These are phyloP conservation scores for Backusella mclennaniae DNA, from an alignment of 192 early-diverging fungal species.

Conservation along the genomic window DNA sequence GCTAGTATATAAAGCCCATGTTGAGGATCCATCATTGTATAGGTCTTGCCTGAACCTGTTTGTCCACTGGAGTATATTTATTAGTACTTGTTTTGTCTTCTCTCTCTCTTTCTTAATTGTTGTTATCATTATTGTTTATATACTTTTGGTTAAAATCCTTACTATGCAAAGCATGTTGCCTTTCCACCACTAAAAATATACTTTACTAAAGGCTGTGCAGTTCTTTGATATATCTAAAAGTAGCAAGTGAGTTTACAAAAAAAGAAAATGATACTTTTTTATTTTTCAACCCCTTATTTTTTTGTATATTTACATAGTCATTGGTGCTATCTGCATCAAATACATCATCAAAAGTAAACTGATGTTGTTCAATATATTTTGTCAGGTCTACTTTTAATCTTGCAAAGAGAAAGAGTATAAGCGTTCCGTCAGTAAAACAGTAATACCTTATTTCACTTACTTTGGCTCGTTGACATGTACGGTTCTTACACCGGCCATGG, in stretches of 20 bases:
- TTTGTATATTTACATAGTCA: slow-evolving; percentile 61
- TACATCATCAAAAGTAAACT: slow-evolving; percentile 95
- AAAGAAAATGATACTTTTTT: background rate
- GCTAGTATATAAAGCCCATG: slow-evolving; percentile 94
- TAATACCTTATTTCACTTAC: slow-evolving; percentile 30
- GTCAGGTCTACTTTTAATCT: slow-evolving; percentile 96
- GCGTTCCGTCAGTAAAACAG: background rate
- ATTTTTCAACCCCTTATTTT: background rate
- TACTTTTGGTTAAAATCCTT: slow-evolving; percentile 15
- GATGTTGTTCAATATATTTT: slow-evolving; percentile 92
- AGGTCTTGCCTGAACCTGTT: slow-evolving; percentile 87
- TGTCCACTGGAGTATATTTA: slow-evolving; percentile 60
- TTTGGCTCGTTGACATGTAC: slow-evolving; percentile 94
- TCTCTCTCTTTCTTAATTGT: background rate
- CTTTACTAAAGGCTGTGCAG: slow-evolving; percentile 91
- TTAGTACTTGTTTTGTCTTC: background rate
- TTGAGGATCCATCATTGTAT: slow-evolving; percentile 90
- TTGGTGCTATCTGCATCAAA: slow-evolving; percentile 84
- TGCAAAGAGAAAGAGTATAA: background rate
- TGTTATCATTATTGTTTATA: background rate
- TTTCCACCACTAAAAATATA: slow-evolving; percentile 96
- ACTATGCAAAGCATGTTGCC: slow-evolving; percentile 99
- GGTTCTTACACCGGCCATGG: slow-evolving; percentile 61
- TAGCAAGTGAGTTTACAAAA: background rate
- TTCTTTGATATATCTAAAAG: slow-evolving; percentile 67